phyloP scores from a whole-genome alignment of 2,329 filamentous ascomycete species.

The Colletotrichum neosansevieriae region DNA sequence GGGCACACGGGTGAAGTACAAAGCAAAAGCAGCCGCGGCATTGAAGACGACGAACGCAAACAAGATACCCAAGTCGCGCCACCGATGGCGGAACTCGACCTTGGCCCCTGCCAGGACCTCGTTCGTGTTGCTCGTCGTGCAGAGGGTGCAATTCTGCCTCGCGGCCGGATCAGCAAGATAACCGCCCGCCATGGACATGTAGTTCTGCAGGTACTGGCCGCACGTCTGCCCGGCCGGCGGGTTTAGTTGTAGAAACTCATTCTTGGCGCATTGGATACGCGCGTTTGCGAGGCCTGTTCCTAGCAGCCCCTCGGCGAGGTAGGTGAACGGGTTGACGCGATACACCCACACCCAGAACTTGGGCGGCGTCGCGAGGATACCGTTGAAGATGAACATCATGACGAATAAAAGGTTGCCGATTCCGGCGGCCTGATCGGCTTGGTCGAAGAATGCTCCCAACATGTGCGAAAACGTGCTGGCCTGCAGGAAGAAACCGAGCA shows the following conservation, averaged over 20 bases:
- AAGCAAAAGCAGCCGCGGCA: conserved; percentile 60
- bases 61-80: conserved; percentile 69
- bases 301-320: conserved; percentile 76
- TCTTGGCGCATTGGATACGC: conserved; percentile 68
- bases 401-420: conserved; percentile 73
- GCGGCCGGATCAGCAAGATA: conserved; percentile 58
- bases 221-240: conserved; percentile 68
- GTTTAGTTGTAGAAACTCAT: conserved; percentile 74
- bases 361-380: conserved; percentile 79
- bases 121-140: conserved; percentile 32
- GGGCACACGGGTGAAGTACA: conserved; percentile 66
- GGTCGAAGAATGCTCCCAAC: conserved; percentile 72
- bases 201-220: conserved; percentile 63
- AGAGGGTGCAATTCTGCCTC: conserved; percentile 42
- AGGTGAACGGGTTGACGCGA: conserved; percentile 79
- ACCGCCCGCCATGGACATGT: conserved; percentile 60
- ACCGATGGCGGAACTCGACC: conserved; percentile 61
- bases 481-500: conserved; percentile 74
- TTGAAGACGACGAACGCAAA: conserved; percentile 69
- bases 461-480: conserved; percentile 75
- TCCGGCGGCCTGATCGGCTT: conserved; percentile 73
- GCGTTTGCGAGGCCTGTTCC: conserved; percentile 73
- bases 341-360: conserved; percentile 86
- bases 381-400: conserved; percentile 74
- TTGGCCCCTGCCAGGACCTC: conserved; percentile 45